These are phyloP conservation scores for Tremella mesenterica DNA, from an alignment of 768 basidiomycete species.

Conservation along the genomic window DNA sequence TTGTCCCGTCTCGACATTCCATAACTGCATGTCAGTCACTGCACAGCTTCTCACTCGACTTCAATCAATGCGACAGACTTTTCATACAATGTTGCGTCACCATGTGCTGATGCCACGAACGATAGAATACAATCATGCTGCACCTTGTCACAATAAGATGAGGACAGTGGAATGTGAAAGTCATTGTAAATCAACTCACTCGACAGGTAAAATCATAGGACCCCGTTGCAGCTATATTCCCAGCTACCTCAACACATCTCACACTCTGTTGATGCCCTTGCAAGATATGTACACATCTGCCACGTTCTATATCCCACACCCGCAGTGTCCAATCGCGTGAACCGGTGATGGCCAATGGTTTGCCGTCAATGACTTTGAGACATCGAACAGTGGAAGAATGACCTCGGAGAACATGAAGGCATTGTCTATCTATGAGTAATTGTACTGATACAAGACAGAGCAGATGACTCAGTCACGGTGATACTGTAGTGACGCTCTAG, in stretches of 20 bases:
- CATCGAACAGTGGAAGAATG: conserved; percentile 88
- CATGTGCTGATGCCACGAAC: no score
- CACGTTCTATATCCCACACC: conserved; percentile 87
- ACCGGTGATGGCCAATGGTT: conserved; percentile 82
- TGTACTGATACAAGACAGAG: not conserved
- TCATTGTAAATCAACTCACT: conserved; percentile 47
- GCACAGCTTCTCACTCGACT: not conserved
- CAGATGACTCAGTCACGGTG: not conserved
- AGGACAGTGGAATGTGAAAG: not conserved
- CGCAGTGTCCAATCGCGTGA: conserved; percentile 76
- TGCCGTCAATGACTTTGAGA: conserved; percentile 72
- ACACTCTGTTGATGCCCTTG: conserved; percentile 74
- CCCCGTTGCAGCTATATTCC: conserved; percentile 74
- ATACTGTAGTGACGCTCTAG: no score
- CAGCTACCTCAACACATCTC: conserved; percentile 78
- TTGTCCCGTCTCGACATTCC: conserved; percentile 82
- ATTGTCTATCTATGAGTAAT: conserved; percentile 47
- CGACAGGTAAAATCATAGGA: conserved; percentile 86
- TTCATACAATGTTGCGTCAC: no score
- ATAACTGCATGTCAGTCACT: conserved; percentile 52
- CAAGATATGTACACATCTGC: conserved; percentile 52
- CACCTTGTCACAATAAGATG: no score
- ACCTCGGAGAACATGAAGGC: conserved; percentile 69
- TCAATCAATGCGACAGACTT: not conserved
- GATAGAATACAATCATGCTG: no score